These are phyloP conservation scores for Amniculicola lignicola DNA, from an alignment of 495 filamentous ascomycete genomes.

Conservation along the genomic window DNA sequence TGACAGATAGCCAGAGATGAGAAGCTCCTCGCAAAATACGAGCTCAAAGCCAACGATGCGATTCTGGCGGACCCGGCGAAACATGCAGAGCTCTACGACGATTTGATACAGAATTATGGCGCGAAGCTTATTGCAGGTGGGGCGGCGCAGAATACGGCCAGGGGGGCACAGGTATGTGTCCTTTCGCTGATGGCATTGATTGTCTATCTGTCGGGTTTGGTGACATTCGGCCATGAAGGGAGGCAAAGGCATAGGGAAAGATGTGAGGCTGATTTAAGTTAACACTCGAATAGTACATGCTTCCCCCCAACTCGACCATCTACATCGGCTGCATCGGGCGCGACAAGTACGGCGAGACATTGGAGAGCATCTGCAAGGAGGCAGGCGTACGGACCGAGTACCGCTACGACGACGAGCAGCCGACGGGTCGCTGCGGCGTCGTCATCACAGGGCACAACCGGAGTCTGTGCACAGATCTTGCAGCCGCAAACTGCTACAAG, in stretches of 20 bases:
- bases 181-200: background rate
- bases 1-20: conserved; percentile 53
- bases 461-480: conserved; percentile 91
- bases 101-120: conserved; percentile 78
- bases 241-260: no score
- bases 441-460: conserved; percentile 94
- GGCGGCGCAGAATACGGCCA: conserved; percentile 96
- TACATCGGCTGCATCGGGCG: conserved; percentile 91
- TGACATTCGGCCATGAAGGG: no score
- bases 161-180: conserved; percentile 70
- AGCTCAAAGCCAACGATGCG: conserved; percentile 90
- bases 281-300: conserved; percentile 73
- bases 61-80: conserved; percentile 93
- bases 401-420: conserved; percentile 73
- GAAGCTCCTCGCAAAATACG: conserved; percentile 84
- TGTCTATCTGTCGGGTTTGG: no score
- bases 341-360: conserved; percentile 85
- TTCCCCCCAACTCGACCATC: conserved; percentile 78
- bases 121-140: conserved; percentile 95
- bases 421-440: conserved; percentile 92
- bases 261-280: no score
- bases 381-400: conserved; percentile 91
- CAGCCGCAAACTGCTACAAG: conserved; percentile 94
- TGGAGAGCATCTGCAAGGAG: conserved; percentile 73
- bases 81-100: conserved; percentile 86